These are phyloP conservation scores for Aspergillus terreus DNA, from an alignment of 2,329 filamentous ascomycete species.

Conservation along the genomic window DNA sequence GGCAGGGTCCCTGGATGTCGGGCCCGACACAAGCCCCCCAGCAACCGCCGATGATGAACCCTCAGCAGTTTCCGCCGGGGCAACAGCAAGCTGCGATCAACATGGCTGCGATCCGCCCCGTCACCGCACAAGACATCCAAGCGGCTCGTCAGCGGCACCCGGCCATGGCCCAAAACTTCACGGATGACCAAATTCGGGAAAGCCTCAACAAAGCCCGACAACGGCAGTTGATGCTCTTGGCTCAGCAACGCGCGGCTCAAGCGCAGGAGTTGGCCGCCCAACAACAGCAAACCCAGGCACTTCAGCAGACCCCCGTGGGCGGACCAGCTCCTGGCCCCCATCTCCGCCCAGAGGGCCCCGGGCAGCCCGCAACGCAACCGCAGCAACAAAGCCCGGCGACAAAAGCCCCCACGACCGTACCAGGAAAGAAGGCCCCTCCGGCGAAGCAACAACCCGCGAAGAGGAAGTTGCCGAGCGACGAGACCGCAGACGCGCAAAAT, in stretches of 20 bases:
- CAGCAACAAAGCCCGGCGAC: conserved; percentile 25
- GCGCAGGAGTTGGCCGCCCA: conserved; percentile 19
- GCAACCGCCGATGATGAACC: conserved; percentile 26
- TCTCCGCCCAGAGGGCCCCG: too few relatives aligned
- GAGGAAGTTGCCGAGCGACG: conserved; percentile 46
- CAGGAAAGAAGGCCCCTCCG: conserved; percentile 18
- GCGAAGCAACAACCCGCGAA: conserved; percentile 32
- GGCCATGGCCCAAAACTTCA: conserved; percentile 28
- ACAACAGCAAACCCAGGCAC: conserved; percentile 22
- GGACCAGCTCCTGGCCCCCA: conserved; percentile 17
- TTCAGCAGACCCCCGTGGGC: conserved; percentile 20
- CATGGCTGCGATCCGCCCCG: conserved; percentile 30
- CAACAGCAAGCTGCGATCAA: conserved; percentile 26
- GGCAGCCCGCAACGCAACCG: conserved; percentile 20
- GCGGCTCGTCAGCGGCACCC: conserved; percentile 35
- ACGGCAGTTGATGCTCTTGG: conserved; percentile 31
- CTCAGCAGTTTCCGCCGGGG: conserved; percentile 26
- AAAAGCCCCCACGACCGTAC: conserved; percentile 29
- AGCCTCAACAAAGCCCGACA: conserved; percentile 34
- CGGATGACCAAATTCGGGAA: conserved; percentile 43
- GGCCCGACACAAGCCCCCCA: conserved; percentile 22
- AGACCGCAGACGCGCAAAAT: conserved; percentile 42
- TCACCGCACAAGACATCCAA: conserved; percentile 35
- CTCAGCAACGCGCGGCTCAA: conserved; percentile 27
- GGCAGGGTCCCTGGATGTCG: conserved; percentile 19